Conservation (phyloP, 495 filamentous ascomycete genomes). For the Penicillium malachiteum region DNA sequence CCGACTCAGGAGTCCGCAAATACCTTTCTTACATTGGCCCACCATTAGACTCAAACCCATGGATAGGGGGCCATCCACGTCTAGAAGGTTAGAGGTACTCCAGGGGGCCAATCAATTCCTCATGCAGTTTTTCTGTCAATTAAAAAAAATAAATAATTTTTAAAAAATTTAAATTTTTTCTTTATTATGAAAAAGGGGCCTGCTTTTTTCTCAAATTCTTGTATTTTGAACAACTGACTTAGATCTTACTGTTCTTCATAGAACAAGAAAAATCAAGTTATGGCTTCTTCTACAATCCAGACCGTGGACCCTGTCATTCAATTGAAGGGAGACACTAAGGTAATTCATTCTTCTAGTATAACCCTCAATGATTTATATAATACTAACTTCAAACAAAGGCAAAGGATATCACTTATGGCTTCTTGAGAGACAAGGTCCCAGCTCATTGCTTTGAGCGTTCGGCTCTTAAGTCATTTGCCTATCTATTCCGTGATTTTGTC, state of each 20-base stretch:
- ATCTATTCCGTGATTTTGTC: constrained; percentile 17
- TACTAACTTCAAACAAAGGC: constrained; percentile 9
- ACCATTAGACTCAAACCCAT: neutral
- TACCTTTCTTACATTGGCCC: constrained; percentile 10
- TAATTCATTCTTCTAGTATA: constrained; percentile 1
- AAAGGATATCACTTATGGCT: constrained; percentile 19
- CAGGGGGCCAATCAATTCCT: constrained; percentile 18
- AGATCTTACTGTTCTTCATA: constrained; percentile 8
- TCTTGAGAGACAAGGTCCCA: constrained; percentile 20
- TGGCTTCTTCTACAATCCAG: constrained; percentile 15
- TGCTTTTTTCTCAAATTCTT: neutral
- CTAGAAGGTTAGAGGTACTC: constrained; percentile 15
- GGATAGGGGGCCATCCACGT: constrained; percentile 12
- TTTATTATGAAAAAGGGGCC: constrained; percentile 2
- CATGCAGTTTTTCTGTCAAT: constrained; percentile 9
- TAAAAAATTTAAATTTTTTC: constrained; percentile 4
- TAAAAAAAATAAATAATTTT: no score
- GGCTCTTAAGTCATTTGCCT: constrained; percentile 13
- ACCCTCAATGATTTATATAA: neutral
- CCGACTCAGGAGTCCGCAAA: neutral
- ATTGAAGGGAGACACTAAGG: constrained; percentile 17
- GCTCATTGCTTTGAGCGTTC: constrained; percentile 30
- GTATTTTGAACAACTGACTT: constrained; percentile 3
- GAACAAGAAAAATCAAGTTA: neutral
- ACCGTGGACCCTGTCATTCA: constrained; percentile 17